phyloP scores from a whole-genome alignment of 352 stramenopile species.

The Aphanomyces stellatus region DNA sequence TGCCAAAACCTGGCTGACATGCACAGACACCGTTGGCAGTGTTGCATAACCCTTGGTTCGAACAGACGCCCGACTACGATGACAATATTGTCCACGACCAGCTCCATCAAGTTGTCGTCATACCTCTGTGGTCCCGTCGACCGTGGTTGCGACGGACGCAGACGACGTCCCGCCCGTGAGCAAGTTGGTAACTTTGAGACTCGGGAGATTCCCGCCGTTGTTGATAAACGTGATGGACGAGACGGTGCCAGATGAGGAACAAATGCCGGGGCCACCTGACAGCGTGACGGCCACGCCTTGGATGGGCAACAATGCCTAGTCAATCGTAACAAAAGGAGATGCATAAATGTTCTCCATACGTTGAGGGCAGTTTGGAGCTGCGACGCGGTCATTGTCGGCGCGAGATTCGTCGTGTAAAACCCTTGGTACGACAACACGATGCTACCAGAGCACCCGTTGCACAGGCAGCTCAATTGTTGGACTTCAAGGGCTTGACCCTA shows the following conservation, averaged over 20 bases:
- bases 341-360: slow-evolving; percentile 16
- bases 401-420: slow-evolving; percentile 46
- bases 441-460: slow-evolving; percentile 37
- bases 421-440: slow-evolving; percentile 61
- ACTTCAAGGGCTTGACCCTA: slow-evolving; percentile 29
- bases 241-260: slow-evolving; percentile 28
- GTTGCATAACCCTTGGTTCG: slow-evolving; percentile 44
- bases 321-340: neutral
- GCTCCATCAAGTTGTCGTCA: neutral
- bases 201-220: slow-evolving; percentile 47
- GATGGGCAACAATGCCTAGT: slow-evolving; percentile 35
- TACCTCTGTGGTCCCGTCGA: slow-evolving; percentile 1
- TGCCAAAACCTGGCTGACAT: slow-evolving; percentile 16
- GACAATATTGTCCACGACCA: slow-evolving; percentile 47
- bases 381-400: slow-evolving; percentile 26
- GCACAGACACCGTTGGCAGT: neutral
- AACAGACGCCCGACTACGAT: slow-evolving; percentile 39
- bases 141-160: neutral
- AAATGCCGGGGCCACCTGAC: slow-evolving; percentile 26
- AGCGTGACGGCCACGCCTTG: slow-evolving; percentile 34
- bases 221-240: slow-evolving; percentile 65
- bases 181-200: slow-evolving; percentile 37
- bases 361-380: slow-evolving; percentile 44
- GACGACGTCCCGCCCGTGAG: slow-evolving; percentile 24
- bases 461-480: slow-evolving; percentile 45